phyloP scores from a whole-genome alignment of 164 flowering plant species.

The Euptelea pleiosperma region DNA sequence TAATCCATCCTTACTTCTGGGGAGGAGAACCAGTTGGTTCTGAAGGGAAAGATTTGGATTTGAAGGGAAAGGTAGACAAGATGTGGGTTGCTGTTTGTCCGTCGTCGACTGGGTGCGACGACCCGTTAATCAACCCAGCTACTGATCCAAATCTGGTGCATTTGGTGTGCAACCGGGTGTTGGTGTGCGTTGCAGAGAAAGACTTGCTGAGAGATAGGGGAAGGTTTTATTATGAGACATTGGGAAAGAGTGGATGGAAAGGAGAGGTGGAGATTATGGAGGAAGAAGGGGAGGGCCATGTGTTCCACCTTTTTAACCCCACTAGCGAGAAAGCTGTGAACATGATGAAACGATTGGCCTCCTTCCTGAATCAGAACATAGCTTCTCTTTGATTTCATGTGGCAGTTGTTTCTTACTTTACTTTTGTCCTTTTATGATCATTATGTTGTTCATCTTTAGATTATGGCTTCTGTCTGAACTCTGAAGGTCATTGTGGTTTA shows the following conservation, averaged over 20 bases:
- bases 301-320: slow-evolving; percentile 12
- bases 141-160: not conserved
- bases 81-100: slow-evolving; percentile 6
- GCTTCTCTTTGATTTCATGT: too few species aligned
- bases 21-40: slow-evolving; percentile 2
- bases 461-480: too few species aligned
- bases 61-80: not conserved
- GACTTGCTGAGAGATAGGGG: slow-evolving; percentile 12
- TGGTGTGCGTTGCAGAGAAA: slow-evolving; percentile 15
- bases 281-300: slow-evolving; percentile 13
- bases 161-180: slow-evolving; percentile 9
- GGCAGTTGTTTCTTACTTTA: too few species aligned
- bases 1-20: slow-evolving; percentile 17
- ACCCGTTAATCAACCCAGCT: slow-evolving; percentile 15
- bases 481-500: too few species aligned
- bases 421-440: too few species aligned
- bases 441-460: too few species aligned
- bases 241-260: slow-evolving; percentile 18
- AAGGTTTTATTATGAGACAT: slow-evolving; percentile 9
- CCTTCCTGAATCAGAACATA: slow-evolving; percentile 13
- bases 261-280: slow-evolving; percentile 20
- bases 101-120: not conserved
- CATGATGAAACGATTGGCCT: slow-evolving; percentile 10
- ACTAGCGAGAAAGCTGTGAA: slow-evolving; percentile 9
- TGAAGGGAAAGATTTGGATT: not conserved